Evolutionary conservation across 108 stramenopile genomes (phyloP).

Genomic region (Cyclotella choctawhatcheeana): DNA sequence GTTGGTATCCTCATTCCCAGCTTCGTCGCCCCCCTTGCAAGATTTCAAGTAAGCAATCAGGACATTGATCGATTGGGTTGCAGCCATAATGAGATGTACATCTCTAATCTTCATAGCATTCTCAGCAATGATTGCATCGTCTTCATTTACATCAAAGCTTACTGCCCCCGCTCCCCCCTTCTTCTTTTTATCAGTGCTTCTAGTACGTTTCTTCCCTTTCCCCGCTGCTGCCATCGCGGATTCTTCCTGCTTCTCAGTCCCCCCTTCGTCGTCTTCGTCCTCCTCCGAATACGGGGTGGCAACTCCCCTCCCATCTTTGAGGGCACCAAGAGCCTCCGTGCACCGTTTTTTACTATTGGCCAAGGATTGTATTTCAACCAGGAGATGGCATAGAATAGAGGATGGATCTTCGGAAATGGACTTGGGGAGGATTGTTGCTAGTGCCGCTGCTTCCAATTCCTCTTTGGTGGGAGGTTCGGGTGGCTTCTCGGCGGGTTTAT

Average conservation of each 20-base stretch:
- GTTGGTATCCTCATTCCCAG: not conserved
- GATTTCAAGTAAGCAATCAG: conserved; percentile 20
- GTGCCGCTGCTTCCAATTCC: not conserved
- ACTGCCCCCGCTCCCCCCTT: conserved; percentile 5
- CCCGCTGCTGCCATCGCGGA: not conserved
- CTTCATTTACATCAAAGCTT: not conserved
- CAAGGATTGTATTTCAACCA: conserved; percentile 25
- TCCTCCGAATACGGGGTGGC: conserved; percentile 2
- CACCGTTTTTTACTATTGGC: conserved; percentile 30
- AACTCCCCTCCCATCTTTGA: conserved; percentile 29
- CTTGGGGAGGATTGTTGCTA: not conserved
- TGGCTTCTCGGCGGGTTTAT: not conserved
- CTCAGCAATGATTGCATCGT: not conserved
- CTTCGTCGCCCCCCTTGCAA: not conserved
- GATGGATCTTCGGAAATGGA: conserved; percentile 8
- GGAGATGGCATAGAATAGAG: conserved; percentile 23
- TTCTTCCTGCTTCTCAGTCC: not conserved
- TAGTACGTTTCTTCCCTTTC: conserved; percentile 16
- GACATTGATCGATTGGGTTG: conserved; percentile 43
- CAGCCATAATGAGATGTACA: conserved; percentile 43
- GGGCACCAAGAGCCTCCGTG: conserved; percentile 24
- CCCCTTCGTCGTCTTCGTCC: conserved; percentile 1
- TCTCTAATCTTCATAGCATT: conserved; percentile 15
- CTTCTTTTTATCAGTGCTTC: conserved; percentile 20
- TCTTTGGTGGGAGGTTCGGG: not conserved